Evolutionary conservation across 805 yeast genomes (phyloP), one percentile per base, ranked within the genome.

Genomic region (Wickerhamiella sorbophila): DNA sequence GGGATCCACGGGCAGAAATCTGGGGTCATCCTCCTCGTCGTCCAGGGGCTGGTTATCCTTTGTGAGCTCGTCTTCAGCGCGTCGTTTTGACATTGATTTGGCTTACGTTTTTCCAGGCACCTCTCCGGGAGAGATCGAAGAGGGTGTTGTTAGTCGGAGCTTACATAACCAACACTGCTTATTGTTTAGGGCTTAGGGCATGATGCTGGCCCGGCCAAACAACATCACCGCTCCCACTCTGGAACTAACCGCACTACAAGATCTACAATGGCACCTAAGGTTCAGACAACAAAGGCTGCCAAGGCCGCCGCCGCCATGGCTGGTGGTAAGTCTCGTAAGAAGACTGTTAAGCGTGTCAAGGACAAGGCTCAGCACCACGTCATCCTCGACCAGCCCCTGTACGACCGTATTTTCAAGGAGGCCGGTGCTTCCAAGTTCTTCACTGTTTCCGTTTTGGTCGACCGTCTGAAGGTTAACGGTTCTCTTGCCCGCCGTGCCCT

Each of bases 291-390:
- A 66, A 88, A 88, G 77, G 96, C 96, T 72, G 96, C 95, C 67
- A 88, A 88, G 78, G 95, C 95, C 67, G 96, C 97, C 66, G 97
- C 97, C 76, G 97, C 96, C 71, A 76, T 85, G 80, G 95, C 96
- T 70, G 96, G 96, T 82, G 95, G 96, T 80, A 87, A 87, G 83
- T 86, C 88, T 69, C 85, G 95, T 72, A 91, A 91, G 95, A 91
- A 97, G 98, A 83, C 94, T 82, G 87, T 88, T 80, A 95, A 95
- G 73, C 86, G 93, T 80, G 95, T 86, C 71, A 91, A 93, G 87
- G 99, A 91, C 75, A 88, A 83, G 94, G 97, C 98, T 62, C 88
- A 84, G 70, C 98, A 91, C 79, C 79, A 86, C 66, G 87, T 91
- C 64, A 74, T 83, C 69, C 76, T 91, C 64, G 99, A 91, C 72